Percentiles rank a stretch among this genome's conserved stretches.
phyloP scores from a whole-genome alignment of 306 rosid species.

The apple (Malus domestica) region DNA sequence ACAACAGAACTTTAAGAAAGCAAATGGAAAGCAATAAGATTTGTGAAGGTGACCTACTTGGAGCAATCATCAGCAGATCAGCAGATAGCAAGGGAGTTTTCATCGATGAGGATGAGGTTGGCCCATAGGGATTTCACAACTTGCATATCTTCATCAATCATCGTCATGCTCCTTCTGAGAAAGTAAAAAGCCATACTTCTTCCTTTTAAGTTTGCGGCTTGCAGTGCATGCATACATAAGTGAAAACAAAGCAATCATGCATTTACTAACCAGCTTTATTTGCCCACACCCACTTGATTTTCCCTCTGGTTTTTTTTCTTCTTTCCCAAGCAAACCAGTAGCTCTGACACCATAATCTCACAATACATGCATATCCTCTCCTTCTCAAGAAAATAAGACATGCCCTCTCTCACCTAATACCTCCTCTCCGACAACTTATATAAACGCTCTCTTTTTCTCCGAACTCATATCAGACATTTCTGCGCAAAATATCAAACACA shows the following conservation, averaged over 20 bases:
- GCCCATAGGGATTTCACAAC: background rate
- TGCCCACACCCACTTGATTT: background rate
- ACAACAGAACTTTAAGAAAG: too few relatives aligned
- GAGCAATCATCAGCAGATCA: background rate
- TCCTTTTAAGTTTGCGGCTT: background rate
- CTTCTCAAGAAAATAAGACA: conserved; percentile 27
- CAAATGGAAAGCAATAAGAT: background rate
- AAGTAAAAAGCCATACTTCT: background rate
- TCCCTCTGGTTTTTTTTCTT: conserved; percentile 39
- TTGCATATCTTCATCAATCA: background rate
- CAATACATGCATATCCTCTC: conserved; percentile 31
- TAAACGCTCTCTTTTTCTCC: conserved; percentile 30
- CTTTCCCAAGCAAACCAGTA: conserved; percentile 55
- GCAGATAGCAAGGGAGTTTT: background rate
- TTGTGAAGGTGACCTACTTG: background rate
- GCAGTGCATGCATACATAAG: background rate
- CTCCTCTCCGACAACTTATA: conserved; percentile 16
- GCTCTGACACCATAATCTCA: conserved; percentile 23
- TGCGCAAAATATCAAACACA: background rate
- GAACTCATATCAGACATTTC: conserved; percentile 16
- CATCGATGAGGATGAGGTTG: background rate
- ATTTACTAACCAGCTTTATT: background rate
- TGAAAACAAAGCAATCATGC: conserved; percentile 9
- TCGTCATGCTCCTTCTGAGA: background rate
- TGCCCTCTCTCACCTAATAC: conserved; percentile 8